Percentiles rank a stretch among this genome's conserved stretches.
These are phyloP conservation scores for Plasmopara muralis DNA, from an alignment of 352 stramenopile genomes.

Conservation along the genomic window DNA sequence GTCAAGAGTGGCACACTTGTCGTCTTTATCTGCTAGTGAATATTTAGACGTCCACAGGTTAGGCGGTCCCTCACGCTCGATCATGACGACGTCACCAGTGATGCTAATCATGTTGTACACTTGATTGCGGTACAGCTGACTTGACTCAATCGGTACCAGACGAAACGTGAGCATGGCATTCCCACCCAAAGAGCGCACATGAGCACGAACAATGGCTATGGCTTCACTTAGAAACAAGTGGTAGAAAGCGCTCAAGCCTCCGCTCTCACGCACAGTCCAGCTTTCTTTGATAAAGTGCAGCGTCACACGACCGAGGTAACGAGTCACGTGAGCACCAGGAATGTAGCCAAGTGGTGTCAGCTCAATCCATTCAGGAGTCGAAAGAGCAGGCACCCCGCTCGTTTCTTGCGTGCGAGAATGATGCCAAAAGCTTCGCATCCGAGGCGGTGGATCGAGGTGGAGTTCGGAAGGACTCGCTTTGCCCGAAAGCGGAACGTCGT, in stretches of 20 bases:
- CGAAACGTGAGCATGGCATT: slow-evolving; percentile 86
- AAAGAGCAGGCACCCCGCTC: slow-evolving; percentile 2
- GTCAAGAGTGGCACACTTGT: slow-evolving; percentile 15
- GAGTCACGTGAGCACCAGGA: slow-evolving; percentile 51
- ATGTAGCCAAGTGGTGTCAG: slow-evolving; percentile 79
- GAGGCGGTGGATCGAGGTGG: slow-evolving; percentile 35
- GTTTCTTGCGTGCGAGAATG: slow-evolving; percentile 16
- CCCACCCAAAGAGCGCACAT: slow-evolving; percentile 73
- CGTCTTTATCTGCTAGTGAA: slow-evolving; percentile 7
- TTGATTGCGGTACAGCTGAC: slow-evolving; percentile 83
- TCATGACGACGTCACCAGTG: slow-evolving; percentile 80
- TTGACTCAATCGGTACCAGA: slow-evolving; percentile 83
- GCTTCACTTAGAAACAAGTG: slow-evolving; percentile 85
- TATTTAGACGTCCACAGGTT: slow-evolving; percentile 28
- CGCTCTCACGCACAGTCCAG: slow-evolving; percentile 82
- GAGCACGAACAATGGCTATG: slow-evolving; percentile 78
- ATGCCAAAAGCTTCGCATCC: slow-evolving; percentile 33
- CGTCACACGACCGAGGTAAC: slow-evolving; percentile 81
- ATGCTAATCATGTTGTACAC: slow-evolving; percentile 92
- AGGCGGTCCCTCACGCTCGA: slow-evolving; percentile 47
- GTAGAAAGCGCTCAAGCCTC: slow-evolving; percentile 81
- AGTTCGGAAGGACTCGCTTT: slow-evolving; percentile 23
- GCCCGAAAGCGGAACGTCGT: slow-evolving; percentile 36
- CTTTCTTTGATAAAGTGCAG: slow-evolving; percentile 89
- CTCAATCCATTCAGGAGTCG: slow-evolving; percentile 68